These are phyloP conservation scores for Vitrella brassicaformis DNA, from an alignment of 73 alveolate species.

Conservation along the genomic window DNA sequence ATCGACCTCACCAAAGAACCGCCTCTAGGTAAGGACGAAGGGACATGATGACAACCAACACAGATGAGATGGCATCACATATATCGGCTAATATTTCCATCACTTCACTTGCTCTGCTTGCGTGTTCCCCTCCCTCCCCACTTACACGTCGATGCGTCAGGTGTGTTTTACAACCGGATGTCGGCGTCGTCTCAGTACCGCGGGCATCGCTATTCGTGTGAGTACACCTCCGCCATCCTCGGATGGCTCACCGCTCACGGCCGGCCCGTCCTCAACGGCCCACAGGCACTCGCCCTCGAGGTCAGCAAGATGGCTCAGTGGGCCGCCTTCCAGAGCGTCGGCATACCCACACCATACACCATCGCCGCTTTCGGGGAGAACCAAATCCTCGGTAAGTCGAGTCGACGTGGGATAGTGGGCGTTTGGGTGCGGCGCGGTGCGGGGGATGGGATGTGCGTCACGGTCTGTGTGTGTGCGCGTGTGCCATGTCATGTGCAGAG, in stretches of 20 bases:
- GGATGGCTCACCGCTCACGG: background rate
- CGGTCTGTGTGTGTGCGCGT: background rate
- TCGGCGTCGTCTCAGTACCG: background rate
- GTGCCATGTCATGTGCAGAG: background rate
- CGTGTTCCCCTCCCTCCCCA: background rate
- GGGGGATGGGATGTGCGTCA: background rate
- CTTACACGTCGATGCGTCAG: too few relatives aligned
- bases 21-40: background rate
- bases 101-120: background rate
- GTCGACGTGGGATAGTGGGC: background rate
- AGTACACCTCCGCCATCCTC: background rate
- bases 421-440: background rate
- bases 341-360: background rate
- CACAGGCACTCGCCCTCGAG: background rate
- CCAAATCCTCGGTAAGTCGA: background rate
- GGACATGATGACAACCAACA: background rate
- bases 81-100: too few relatives aligned
- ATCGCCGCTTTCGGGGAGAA: background rate
- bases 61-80: background rate
- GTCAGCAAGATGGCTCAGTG: background rate
- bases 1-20: background rate
- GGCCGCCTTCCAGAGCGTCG: background rate
- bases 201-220: background rate
- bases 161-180: background rate
- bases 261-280: background rate